Evolutionary conservation across 106 monocot genomes (phyloP), one percentile per base, ranked within the genome.

Genomic region (Phalaenopsis equestris): DNA sequence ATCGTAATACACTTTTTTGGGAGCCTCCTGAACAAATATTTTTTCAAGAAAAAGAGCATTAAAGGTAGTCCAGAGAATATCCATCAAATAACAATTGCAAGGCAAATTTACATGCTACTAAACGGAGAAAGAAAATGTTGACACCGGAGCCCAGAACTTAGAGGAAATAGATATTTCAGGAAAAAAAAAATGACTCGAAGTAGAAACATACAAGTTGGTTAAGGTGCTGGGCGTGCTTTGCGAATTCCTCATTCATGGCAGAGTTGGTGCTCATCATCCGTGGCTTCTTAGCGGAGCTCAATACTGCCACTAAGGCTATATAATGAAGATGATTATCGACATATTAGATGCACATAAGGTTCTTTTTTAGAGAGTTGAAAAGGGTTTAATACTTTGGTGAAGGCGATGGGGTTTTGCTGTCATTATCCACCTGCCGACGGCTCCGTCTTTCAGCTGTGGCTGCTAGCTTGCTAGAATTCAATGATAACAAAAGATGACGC

Each of bases 221-320:
- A 83, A 94, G 91, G 67, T 89, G 91, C 15, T 91, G 84, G 10
- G 86, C 84, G 47, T 94, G 82, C 45, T 85, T 91, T 39, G 85
- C 79, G 87, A 94, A 91, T 65, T 80, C 89, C 36, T 87, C 86
- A 67, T 77, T 88, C 89, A 91, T 94, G 73, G 82, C 41, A 19
- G 86, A 79, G 43, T 84, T 83, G 16, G 90, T 83, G 48, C 81
- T n/a, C 85, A 86, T 45, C 57, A 82, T 88, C 80, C 88, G 78
- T 41, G 65, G 79, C 86, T 88, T 94, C 94, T 91, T 94, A n/a
- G 42, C 75, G 4, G 86, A 80, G 56, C 82, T 52, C 46, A 23
- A 45, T 38, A 83, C 37, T 18, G 88, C 64, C 24, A 70, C 84
- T 14, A 70, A 79, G 2, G 76, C 57, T 23, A 77, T 77, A 84